Percentiles rank a stretch among this genome's conserved stretches.
Evolutionary conservation across 768 basidiomycete species (phyloP).

Genomic region (Pisolithus tinctorius): DNA sequence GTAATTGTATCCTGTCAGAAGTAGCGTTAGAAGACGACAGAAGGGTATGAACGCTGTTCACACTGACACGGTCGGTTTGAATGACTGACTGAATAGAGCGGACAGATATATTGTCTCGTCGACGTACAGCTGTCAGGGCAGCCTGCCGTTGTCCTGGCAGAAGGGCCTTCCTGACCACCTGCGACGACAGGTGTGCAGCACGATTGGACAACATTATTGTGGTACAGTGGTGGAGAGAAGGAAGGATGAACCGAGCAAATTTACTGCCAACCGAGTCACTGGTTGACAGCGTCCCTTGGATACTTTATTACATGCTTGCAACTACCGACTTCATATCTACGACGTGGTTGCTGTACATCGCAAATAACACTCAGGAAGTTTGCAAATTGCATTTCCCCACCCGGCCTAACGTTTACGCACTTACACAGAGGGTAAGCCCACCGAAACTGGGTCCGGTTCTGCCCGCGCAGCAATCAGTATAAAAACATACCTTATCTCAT

Average conservation of each 20-base stretch:
- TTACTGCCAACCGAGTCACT: too few relatives aligned
- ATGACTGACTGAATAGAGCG: conserved; percentile 55
- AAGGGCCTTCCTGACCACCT: conserved; percentile 38
- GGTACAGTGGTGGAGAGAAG: too few relatives aligned
- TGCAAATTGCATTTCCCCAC: too few relatives aligned
- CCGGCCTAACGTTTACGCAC: too few relatives aligned
- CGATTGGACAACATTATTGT: conserved; percentile 27
- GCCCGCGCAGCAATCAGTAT: too few relatives aligned
- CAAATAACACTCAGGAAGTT: too few relatives aligned
- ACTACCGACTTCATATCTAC: neutral
- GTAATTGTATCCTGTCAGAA: conserved; percentile 85
- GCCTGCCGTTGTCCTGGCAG: conserved; percentile 39
- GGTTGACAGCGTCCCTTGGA: too few relatives aligned
- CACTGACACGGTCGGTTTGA: conserved; percentile 67
- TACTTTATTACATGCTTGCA: neutral
- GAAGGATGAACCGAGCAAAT: too few relatives aligned
- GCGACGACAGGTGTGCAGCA: conserved; percentile 14
- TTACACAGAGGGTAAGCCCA: too few relatives aligned
- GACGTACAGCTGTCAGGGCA: conserved; percentile 33
- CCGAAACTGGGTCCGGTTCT: too few relatives aligned
- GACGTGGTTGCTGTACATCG: neutral
- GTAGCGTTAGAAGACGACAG: neutral
- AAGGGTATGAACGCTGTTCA: neutral
- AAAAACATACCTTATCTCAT: too few relatives aligned
- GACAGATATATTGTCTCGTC: conserved; percentile 26